phyloP scores from a whole-genome alignment of 768 basidiomycete species.

The Auricularia heimuer region DNA sequence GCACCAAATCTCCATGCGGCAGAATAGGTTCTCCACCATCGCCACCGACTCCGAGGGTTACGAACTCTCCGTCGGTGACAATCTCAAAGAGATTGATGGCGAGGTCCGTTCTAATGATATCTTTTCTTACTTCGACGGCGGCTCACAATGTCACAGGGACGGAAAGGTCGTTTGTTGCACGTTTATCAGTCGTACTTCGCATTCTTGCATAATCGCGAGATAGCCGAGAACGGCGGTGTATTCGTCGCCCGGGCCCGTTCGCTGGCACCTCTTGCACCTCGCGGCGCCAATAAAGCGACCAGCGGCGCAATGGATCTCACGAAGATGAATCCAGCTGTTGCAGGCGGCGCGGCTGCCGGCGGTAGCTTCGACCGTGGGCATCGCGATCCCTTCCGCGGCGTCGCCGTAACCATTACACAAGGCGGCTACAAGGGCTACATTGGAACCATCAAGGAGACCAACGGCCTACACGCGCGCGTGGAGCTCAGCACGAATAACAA shows the following conservation, averaged over 20 bases:
- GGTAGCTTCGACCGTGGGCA: constrained; percentile 71
- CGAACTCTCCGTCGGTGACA: constrained; percentile 79
- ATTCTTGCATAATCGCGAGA: constrained; percentile 88
- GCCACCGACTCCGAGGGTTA: constrained; percentile 86
- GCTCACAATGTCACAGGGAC: constrained; percentile 35
- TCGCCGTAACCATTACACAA: constrained; percentile 67
- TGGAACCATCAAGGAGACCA: constrained; percentile 91
- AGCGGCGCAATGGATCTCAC: constrained; percentile 57
- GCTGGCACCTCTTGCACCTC: constrained; percentile 77
- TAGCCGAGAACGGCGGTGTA: constrained; percentile 84
- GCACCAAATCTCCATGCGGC: constrained; percentile 89
- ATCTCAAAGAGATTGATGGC: constrained; percentile 84
- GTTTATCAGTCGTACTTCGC: constrained; percentile 91
- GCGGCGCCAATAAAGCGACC: constrained; percentile 53
- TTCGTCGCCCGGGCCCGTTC: constrained; percentile 85
- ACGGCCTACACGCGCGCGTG: constrained; percentile 76
- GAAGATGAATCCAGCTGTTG: constrained; percentile 81
- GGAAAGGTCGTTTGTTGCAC: constrained; percentile 85
- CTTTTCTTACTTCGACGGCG: background rate
- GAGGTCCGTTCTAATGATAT: constrained; percentile 45
- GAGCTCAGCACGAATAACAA: constrained; percentile 88
- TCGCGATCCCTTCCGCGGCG: constrained; percentile 73
- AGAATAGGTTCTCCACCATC: constrained; percentile 61
- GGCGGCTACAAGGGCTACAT: constrained; percentile 86
- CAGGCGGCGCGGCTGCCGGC: constrained; percentile 43